Conservation (phyloP, 306 rosid genomes). For the Mimosa bimucronata region DNA sequence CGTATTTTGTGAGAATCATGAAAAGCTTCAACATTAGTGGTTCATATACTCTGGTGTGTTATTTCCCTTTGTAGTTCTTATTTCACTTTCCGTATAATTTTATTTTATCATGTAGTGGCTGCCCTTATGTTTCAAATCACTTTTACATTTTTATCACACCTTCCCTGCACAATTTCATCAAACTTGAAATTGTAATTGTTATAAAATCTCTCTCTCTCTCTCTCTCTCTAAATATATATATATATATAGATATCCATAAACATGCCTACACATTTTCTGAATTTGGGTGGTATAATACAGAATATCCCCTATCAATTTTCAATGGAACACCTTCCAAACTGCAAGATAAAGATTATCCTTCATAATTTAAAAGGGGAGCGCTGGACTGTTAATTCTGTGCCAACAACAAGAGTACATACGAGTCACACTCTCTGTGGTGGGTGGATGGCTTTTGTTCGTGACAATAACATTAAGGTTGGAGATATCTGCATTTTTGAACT, state of each 20-base stretch:
- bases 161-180: slow-evolving; percentile 19
- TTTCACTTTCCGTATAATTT: slow-evolving; percentile 21
- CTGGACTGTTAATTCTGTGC: slow-evolving; percentile 95
- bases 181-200: background rate
- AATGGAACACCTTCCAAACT: slow-evolving; percentile 85
- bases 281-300: slow-evolving; percentile 52
- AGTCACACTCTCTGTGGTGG: slow-evolving; percentile 98
- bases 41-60: slow-evolving; percentile 88
- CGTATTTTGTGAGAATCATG: slow-evolving; percentile 85
- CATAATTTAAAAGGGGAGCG: slow-evolving; percentile 81
- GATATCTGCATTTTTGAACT: slow-evolving; percentile 92
- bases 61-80: slow-evolving; percentile 32
- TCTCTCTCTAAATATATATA: no score
- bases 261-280: slow-evolving; percentile 8
- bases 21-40: slow-evolving; percentile 90
- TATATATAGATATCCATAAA: no score
- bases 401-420: slow-evolving; percentile 85
- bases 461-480: slow-evolving; percentile 74
- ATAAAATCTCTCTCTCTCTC: background rate
- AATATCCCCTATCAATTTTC: slow-evolving; percentile 87
- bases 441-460: slow-evolving; percentile 95
- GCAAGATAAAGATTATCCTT: slow-evolving; percentile 80
- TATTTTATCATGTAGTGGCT: slow-evolving; percentile 20
- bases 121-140: slow-evolving; percentile 21
- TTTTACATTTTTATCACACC: slow-evolving; percentile 20